phyloP scores from a whole-genome alignment of 805 yeast genomes.

The Hanseniaspora nectarophila region DNA sequence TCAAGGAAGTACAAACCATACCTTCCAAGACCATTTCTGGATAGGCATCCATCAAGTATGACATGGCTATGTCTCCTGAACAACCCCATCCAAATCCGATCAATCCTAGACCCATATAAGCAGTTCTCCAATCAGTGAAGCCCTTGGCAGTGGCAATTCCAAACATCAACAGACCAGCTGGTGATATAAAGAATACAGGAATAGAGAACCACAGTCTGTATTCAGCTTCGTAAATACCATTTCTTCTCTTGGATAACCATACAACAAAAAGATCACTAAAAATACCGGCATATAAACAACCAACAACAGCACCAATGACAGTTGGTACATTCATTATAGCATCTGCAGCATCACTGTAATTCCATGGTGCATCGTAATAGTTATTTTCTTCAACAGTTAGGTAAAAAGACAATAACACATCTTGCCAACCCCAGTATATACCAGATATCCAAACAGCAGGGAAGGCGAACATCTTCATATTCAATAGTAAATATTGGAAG shows the following conservation, averaged over 20 bases:
- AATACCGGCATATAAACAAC: conserved; percentile 54
- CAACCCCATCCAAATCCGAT: conserved; percentile 62
- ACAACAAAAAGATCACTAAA: conserved; percentile 49
- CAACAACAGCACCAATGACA: conserved; percentile 52
- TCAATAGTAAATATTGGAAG: conserved; percentile 36
- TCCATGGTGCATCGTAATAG: conserved; percentile 56
- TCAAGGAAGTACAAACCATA: conserved; percentile 55
- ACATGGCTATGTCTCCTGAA: conserved; percentile 59
- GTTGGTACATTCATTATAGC: conserved; percentile 68
- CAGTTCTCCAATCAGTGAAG: conserved; percentile 40
- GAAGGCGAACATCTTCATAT: conserved; percentile 46
- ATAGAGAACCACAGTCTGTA: conserved; percentile 47
- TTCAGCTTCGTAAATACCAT: conserved; percentile 56
- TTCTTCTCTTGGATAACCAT: conserved; percentile 48
- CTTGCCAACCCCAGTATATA: conserved; percentile 71
- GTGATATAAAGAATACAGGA: conserved; percentile 46
- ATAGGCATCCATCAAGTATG: conserved; percentile 54
- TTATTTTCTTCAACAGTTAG: conserved; percentile 59
- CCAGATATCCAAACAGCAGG: conserved; percentile 59
- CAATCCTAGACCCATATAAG: conserved; percentile 51
- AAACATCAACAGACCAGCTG: conserved; percentile 51
- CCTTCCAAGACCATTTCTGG: conserved; percentile 61
- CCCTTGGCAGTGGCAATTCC: conserved; percentile 51
- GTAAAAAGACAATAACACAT: conserved; percentile 63
- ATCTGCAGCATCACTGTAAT: conserved; percentile 52